phyloP scores from a whole-genome alignment of 2,329 filamentous ascomycete genomes.

The Dactylellina cionopaga region DNA sequence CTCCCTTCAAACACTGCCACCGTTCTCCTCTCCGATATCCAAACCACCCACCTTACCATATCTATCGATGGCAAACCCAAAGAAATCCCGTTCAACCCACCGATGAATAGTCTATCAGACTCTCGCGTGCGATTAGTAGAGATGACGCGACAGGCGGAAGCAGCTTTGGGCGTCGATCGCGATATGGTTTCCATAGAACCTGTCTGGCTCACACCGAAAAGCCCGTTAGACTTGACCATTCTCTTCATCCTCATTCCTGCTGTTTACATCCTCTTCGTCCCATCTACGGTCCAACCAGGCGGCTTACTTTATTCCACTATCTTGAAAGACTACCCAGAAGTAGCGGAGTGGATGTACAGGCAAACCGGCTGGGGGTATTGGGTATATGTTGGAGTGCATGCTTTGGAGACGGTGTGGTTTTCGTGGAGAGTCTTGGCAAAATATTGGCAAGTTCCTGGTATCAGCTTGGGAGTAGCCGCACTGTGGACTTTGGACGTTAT shows the following conservation, averaged over 20 bases:
- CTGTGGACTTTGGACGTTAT: slow-evolving; percentile 27
- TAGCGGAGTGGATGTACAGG: slow-evolving; percentile 29
- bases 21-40: slow-evolving; percentile 39
- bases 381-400: slow-evolving; percentile 17
- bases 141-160: slow-evolving; percentile 39
- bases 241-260: neutral
- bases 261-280: slow-evolving; percentile 34
- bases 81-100: slow-evolving; percentile 35
- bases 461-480: slow-evolving; percentile 10
- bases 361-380: slow-evolving; percentile 21
- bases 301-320: slow-evolving; percentile 29
- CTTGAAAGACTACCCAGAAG: slow-evolving; percentile 13
- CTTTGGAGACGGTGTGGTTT: slow-evolving; percentile 24
- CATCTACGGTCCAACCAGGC: slow-evolving; percentile 27
- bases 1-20: slow-evolving; percentile 17
- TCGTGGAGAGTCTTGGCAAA: neutral
- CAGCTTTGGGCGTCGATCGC: slow-evolving; percentile 27
- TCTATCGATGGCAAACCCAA: slow-evolving; percentile 29
- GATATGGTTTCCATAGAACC: slow-evolving; percentile 36
- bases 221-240: neutral
- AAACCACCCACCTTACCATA: slow-evolving; percentile 36
- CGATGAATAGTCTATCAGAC: slow-evolving; percentile 39
- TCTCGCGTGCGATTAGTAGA: slow-evolving; percentile 41
- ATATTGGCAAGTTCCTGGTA: slow-evolving; percentile 35
- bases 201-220: slow-evolving; percentile 23